Evolutionary conservation across 1,284 basidiomycete species (phyloP), one percentile per base, ranked within the genome.

Genomic region (Sporisorium iseilematis-ciliati): DNA sequence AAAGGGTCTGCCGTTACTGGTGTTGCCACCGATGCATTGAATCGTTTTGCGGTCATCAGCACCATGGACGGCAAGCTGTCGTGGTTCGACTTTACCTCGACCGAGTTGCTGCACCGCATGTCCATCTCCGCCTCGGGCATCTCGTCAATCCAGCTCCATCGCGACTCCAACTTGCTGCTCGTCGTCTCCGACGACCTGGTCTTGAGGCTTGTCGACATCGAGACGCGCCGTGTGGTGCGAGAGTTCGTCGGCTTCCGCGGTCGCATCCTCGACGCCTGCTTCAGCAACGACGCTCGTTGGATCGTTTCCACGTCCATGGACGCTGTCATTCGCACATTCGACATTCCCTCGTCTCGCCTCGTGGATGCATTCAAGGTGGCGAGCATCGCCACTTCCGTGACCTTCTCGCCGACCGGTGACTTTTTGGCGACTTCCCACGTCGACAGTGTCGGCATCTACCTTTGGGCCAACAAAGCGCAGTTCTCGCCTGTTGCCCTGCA

Each of bases 401-500:
- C 93, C 0, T 97, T 99, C 85, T 97, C 94, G 0, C 97, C 97
- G 0, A 92, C 94, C 0, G 92, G 92, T 65, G 97, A 99, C 85
- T 99, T 99, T 87, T 86, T 99, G 62, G 97, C 97, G 0, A 97
- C 95, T 2, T 89, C 93, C 0, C 97, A 99, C 85, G 91, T 96
- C 3, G 95, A 97, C 82, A 94, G 91, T 65, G 91, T 97, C 48
- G 97, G 95, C 6, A 90, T 99, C 5, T 95, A 92, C 84, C 89
- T 99, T 14, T 99, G 97, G 95, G 94, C 95, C 21, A 99, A 99
- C 86, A 91, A 94, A 62, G 93, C 95, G 18, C 96, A 97, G 83
- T 98, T 95, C 85, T 87, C 91, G 0, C 92, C 96, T 61, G 89
- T 97, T 10, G 89, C 94, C 1, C 90, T 97, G 82, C 90, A 91